phyloP scores from a whole-genome alignment of 2,329 filamentous ascomycete genomes.

The Nothopassalora personata region DNA sequence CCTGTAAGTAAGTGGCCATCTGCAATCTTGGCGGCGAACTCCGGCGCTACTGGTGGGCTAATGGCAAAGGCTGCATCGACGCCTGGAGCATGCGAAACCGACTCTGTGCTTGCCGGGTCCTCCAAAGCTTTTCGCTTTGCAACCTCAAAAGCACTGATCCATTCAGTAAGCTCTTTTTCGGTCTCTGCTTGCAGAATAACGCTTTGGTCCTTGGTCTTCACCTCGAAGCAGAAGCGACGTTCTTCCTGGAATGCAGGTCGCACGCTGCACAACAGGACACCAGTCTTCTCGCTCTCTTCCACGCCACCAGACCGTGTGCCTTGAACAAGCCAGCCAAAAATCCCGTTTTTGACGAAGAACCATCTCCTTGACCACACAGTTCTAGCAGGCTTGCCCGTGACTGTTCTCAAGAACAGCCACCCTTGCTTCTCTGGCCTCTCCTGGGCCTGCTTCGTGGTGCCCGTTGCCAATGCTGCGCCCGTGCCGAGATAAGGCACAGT shows the following conservation, averaged over 20 bases:
- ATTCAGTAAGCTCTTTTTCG: constrained; percentile 93
- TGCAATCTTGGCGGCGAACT: constrained; percentile 76
- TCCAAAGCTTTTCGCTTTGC: constrained; percentile 91
- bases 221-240: constrained; percentile 92
- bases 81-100: constrained; percentile 37
- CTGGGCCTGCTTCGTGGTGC: constrained; percentile 47
- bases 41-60: constrained; percentile 76
- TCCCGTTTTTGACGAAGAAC: constrained; percentile 93
- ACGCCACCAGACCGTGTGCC: constrained; percentile 75
- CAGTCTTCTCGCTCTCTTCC: constrained; percentile 92
- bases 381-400: constrained; percentile 81
- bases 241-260: constrained; percentile 90
- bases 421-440: constrained; percentile 75
- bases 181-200: constrained; percentile 90
- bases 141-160: constrained; percentile 88
- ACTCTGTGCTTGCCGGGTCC: constrained; percentile 53
- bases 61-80: constrained; percentile 82
- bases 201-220: constrained; percentile 93
- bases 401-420: constrained; percentile 79
- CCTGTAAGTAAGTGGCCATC: constrained; percentile 58
- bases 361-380: constrained; percentile 87
- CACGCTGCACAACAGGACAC: constrained; percentile 87
- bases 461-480: constrained; percentile 54
- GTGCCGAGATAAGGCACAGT: constrained; percentile 82
- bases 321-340: constrained; percentile 91